A percentile compares a stretch with the other conserved stretches of the same genome.
Evolutionary conservation across 306 rosid genomes (phyloP).

Genomic region (Rubus parviflorus): DNA sequence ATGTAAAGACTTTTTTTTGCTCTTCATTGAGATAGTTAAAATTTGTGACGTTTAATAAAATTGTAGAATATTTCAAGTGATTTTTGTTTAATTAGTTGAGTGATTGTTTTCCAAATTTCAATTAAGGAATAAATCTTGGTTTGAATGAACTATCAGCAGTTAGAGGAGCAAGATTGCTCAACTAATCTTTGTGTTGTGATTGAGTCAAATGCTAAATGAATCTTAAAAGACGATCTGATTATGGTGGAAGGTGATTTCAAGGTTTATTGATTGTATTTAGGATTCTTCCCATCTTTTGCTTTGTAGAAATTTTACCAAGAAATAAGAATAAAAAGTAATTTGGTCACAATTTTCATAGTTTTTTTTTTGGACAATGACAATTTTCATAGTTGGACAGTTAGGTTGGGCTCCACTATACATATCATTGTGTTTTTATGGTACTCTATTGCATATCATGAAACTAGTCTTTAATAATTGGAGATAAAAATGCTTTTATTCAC

Average conservation of each 20-base stretch:
- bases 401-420: neutral
- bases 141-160: neutral
- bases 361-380: neutral
- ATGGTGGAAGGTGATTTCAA: neutral
- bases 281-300: neutral
- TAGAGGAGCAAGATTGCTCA: constrained; percentile 1
- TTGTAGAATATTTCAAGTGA: neutral
- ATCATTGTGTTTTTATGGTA: no score
- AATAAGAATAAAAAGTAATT: no score
- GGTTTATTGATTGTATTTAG: neutral
- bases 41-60: neutral
- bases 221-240: neutral
- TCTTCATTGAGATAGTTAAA: neutral
- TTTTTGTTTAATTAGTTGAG: neutral
- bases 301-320: neutral
- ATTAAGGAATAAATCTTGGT: neutral
- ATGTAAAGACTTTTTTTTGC: neutral
- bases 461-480: no score
- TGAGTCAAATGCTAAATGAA: neutral
- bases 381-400: neutral
- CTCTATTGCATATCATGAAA: no score
- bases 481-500: neutral
- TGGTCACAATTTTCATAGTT: no score
- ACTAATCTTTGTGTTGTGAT: neutral
- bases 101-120: neutral